A percentile compares a stretch with the other conserved stretches of the same genome.
These are phyloP conservation scores for Macadamia integrifolia DNA, from an alignment of 164 flowering plant genomes.

Conservation along the genomic window DNA sequence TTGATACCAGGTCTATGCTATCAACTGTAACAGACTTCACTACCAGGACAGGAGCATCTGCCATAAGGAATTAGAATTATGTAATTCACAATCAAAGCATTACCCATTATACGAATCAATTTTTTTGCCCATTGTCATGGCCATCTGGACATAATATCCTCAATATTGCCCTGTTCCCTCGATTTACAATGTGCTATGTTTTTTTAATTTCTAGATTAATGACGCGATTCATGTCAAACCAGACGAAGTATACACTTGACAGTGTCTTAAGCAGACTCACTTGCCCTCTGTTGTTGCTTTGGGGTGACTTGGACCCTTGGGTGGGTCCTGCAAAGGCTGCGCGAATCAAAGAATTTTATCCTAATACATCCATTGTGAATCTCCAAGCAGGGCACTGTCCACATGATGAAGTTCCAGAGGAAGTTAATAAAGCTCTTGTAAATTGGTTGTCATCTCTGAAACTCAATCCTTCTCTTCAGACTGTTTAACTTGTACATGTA, in stretches of 20 bases:
- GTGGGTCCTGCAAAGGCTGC: conserved; percentile 86
- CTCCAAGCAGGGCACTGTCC: conserved; percentile 98
- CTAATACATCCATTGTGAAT: conserved; percentile 64
- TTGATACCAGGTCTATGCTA: too few relatives aligned
- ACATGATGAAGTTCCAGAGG: conserved; percentile 90
- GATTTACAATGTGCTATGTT: not conserved
- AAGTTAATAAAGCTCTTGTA: conserved; percentile 61
- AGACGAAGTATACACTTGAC: conserved; percentile 69
- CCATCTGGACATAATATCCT: not conserved
- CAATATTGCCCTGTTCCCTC: not conserved
- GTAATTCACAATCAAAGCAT: not conserved
- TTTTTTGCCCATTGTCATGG: not conserved
- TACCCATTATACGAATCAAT: not conserved
- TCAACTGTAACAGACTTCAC: too few relatives aligned
- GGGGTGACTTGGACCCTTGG: conserved; percentile 99
- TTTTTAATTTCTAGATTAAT: conserved; percentile 55
- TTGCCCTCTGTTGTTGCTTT: conserved; percentile 80
- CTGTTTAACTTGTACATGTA: conserved; percentile 13
- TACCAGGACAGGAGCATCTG: too few relatives aligned
- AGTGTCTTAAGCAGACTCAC: conserved; percentile 54
- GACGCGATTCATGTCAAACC: conserved; percentile 80
- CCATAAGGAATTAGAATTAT: not conserved
- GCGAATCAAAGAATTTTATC: conserved; percentile 79
- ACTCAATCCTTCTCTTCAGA: conserved; percentile 28
- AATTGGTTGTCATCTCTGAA: conserved; percentile 64